Evolutionary conservation across 148 eudicot genomes (phyloP).

Genomic region (Vaccinium darrowii): DNA sequence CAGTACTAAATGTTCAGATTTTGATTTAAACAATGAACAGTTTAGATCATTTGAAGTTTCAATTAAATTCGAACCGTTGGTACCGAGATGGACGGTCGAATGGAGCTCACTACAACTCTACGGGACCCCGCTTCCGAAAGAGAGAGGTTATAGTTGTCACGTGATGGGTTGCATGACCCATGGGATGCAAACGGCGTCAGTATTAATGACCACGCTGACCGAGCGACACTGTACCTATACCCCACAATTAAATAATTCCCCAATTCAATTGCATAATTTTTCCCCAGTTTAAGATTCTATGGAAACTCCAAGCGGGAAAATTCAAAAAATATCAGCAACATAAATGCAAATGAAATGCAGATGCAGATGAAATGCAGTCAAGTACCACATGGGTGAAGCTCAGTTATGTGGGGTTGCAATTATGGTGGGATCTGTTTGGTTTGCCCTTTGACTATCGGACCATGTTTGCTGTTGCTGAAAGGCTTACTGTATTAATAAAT

Average conservation of each 20-base stretch:
- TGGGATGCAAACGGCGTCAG: not conserved
- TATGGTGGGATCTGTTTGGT: not conserved
- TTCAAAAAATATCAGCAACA: not conserved
- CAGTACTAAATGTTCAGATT: no score
- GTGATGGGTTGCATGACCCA: not conserved
- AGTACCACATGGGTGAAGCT: not conserved
- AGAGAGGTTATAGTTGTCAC: not conserved
- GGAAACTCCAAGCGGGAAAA: conserved; percentile 5
- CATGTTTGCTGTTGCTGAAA: not conserved
- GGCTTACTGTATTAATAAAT: not conserved
- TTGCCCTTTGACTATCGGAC: not conserved
- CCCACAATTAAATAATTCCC: not conserved
- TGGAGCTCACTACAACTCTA: no score
- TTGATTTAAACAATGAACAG: no score
- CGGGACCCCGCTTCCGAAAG: not conserved
- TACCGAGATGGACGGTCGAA: no score
- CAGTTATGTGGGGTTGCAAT: not conserved
- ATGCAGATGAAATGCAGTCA: not conserved
- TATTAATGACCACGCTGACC: not conserved
- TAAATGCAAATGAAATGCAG: conserved; percentile 1
- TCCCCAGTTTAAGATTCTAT: not conserved
- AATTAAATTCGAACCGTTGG: no score
- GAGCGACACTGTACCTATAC: not conserved
- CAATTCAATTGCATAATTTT: not conserved
- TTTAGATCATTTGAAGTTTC: no score